Conservation (phyloP, 2,329 filamentous ascomycete genomes). For the Penicillium sp. region DNA sequence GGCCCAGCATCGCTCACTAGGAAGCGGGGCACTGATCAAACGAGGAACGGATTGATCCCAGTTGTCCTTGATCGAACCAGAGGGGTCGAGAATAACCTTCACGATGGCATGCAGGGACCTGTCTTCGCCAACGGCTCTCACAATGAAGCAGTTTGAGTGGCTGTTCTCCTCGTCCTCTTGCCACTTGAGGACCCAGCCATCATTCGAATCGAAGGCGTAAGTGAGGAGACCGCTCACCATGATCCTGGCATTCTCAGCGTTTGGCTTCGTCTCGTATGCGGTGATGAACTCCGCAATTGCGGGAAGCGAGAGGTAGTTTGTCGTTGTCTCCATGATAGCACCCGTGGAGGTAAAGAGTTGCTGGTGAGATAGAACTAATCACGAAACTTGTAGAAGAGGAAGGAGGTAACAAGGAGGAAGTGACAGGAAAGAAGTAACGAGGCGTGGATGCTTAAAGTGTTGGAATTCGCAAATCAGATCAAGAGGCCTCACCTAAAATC, state of each 20-base stretch:
- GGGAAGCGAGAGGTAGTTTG: not conserved
- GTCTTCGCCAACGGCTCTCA: not conserved
- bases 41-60: not conserved
- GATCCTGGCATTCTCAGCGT: not conserved
- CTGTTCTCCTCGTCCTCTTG: not conserved
- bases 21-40: not conserved
- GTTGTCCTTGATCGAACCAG: not conserved
- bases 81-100: not conserved
- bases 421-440: not conserved
- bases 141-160: not conserved
- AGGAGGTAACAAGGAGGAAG: not conserved
- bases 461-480: not conserved
- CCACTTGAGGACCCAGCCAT: not conserved
- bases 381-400: no score
- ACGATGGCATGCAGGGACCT: constrained; percentile 2
- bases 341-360: not conserved
- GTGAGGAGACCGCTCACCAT: not conserved
- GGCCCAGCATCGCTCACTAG: constrained; percentile 2
- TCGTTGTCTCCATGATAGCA: not conserved
- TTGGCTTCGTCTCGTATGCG: not conserved
- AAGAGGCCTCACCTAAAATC: not conserved
- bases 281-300: not conserved
- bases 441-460: not conserved
- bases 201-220: not conserved
- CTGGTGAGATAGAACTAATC: not conserved